Evolutionary conservation across 2,329 filamentous ascomycete species (phyloP).

Genomic region (Fusarium liriodendri): DNA sequence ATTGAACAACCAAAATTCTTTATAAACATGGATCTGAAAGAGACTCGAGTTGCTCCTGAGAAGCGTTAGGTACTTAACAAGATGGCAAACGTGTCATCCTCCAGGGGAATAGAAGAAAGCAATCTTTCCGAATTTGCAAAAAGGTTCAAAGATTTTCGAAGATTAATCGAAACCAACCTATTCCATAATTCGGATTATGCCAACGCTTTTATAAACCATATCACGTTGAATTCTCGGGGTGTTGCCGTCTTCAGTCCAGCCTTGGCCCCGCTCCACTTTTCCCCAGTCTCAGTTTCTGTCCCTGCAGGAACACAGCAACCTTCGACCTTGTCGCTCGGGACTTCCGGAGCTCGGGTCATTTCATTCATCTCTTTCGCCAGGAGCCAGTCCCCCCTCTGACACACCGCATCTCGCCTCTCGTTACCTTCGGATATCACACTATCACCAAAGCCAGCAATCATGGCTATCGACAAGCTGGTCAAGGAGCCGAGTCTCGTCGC

Average conservation of each 20-base stretch:
- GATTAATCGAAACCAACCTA: background rate
- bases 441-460: conserved; percentile 21
- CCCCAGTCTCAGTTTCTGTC: background rate
- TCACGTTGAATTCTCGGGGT: background rate
- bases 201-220: background rate
- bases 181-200: background rate
- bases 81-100: background rate
- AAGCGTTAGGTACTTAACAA: background rate
- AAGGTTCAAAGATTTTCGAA: background rate
- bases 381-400: background rate
- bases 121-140: background rate
- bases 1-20: background rate
- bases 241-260: background rate
- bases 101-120: background rate
- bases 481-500: conserved; percentile 66
- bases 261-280: conserved; percentile 5
- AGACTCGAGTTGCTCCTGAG: background rate
- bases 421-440: background rate
- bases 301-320: conserved; percentile 20
- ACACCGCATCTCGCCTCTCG: background rate
- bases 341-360: conserved; percentile 1
- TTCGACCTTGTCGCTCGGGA: background rate
- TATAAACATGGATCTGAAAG: background rate
- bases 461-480: conserved; percentile 55
- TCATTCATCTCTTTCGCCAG: conserved; percentile 1